Base-by-base conservation (phyloP, 108 stramenopile genomes). In the Nitzschia putrida region DNA sequence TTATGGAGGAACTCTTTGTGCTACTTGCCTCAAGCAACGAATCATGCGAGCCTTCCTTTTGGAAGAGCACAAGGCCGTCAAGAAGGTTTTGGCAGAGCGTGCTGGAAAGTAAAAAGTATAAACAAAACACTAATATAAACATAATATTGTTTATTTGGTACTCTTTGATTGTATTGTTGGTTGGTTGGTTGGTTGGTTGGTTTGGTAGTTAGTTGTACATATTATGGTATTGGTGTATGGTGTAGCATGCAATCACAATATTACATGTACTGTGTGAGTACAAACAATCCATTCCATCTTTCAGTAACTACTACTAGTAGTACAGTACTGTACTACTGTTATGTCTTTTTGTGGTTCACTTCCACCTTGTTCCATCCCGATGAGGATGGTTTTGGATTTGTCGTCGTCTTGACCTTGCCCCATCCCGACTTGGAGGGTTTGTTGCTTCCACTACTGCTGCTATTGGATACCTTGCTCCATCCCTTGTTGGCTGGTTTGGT, bases 51-150 rank as follows among this genome's bases (percentile, higher is more conserved):
- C 99, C 38, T 99, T 99, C 80, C 76, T 99, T 63, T 87, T 99
- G 81, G 98, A 99, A 87, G 99, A 99, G 86, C 97, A 98, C 74
- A 98, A 98, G 97, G 97, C 97, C 53, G 97, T 98, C 29, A 99
- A 99, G 97, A 91, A 96, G 85, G 84, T 99, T 41, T 87, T 99
- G 76, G 89, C 92, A 26, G 97, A 98, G 71, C 85, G 87, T 57
- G 44, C 74, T 60, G 60, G 60, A 56, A 76, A 76, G 59, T 72
- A 72, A 72, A 53, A n/a, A 63, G 6, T 9, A 56, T 42, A 53
- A 25, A 45, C 25, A 53, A 74, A 41, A 10, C 12, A 50, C 57
- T 59, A 34, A 3, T 34, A 34, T 34, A 34, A 34, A 4, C 29
- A 34, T 3, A 34, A 34, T 34, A 34, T 34, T 34, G 29, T 34